These are phyloP conservation scores for Gyromitra esculenta DNA, from an alignment of 2,329 filamentous ascomycete genomes.

Conservation along the genomic window DNA sequence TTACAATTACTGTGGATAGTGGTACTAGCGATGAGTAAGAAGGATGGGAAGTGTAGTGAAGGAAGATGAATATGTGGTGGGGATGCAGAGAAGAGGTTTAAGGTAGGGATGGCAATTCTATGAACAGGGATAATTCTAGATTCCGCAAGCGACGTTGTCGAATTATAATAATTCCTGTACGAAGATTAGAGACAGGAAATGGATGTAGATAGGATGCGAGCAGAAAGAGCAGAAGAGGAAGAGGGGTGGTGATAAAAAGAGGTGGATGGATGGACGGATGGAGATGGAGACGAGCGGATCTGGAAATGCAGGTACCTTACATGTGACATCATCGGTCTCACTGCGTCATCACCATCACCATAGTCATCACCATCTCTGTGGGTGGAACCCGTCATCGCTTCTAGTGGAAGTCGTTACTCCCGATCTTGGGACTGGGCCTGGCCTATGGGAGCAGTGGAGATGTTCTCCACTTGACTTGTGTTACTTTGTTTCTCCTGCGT, in stretches of 20 bases:
- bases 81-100: not conserved
- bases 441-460: not conserved
- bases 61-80: not conserved
- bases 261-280: not conserved
- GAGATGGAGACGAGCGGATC: not conserved
- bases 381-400: conserved; percentile 10
- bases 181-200: conserved; percentile 6
- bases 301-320: not conserved
- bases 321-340: conserved; percentile 39
- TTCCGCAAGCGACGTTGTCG: not conserved
- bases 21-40: not conserved
- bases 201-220: conserved; percentile 8
- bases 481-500: not conserved
- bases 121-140: conserved; percentile 35
- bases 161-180: conserved; percentile 36
- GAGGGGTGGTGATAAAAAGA: not conserved
- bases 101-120: conserved; percentile 26
- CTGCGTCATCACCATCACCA: conserved; percentile 41
- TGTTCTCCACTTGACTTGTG: not conserved
- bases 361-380: not conserved
- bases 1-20: conserved; percentile 20
- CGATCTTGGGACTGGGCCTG: not conserved
- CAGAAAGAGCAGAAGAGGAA: conserved; percentile 8
- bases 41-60: not conserved
- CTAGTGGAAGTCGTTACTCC: not conserved